phyloP scores from a whole-genome alignment of 192 early-diverging fungal genomes.

The Backusella mclennaniae region DNA sequence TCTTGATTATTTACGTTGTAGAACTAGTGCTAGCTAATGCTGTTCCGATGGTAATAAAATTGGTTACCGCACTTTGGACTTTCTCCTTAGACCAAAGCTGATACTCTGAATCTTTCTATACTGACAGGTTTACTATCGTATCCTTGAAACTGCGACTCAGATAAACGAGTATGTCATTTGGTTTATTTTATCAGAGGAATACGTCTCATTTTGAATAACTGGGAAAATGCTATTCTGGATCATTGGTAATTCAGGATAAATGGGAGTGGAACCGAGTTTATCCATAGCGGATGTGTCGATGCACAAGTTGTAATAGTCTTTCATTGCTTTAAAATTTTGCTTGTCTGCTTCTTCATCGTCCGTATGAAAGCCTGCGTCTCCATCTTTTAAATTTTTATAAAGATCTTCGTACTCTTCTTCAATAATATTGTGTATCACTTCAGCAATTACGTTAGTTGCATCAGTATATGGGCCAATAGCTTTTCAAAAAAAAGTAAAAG shows the following conservation, averaged over 20 bases:
- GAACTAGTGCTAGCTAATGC: not conserved
- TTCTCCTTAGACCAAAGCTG: not conserved
- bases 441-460: not conserved
- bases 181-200: constrained; percentile 50
- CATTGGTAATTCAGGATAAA: constrained; percentile 35
- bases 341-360: constrained; percentile 40
- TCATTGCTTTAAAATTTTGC: constrained; percentile 52
- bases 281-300: constrained; percentile 44
- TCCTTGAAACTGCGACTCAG: not conserved
- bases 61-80: not conserved
- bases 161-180: constrained; percentile 30
- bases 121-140: not conserved
- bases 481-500: too few species aligned
- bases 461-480: too few species aligned
- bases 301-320: constrained; percentile 55
- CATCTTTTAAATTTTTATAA: not conserved
- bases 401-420: not conserved
- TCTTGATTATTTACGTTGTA: not conserved
- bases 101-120: constrained; percentile 13
- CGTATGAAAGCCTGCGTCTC: constrained; percentile 12
- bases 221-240: constrained; percentile 30
- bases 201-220: not conserved
- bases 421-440: not conserved
- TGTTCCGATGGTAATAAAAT: not conserved
- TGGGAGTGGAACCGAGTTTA: constrained; percentile 35